Conservation (phyloP, 1,284 basidiomycete genomes). For the Irpex sp. region DNA sequence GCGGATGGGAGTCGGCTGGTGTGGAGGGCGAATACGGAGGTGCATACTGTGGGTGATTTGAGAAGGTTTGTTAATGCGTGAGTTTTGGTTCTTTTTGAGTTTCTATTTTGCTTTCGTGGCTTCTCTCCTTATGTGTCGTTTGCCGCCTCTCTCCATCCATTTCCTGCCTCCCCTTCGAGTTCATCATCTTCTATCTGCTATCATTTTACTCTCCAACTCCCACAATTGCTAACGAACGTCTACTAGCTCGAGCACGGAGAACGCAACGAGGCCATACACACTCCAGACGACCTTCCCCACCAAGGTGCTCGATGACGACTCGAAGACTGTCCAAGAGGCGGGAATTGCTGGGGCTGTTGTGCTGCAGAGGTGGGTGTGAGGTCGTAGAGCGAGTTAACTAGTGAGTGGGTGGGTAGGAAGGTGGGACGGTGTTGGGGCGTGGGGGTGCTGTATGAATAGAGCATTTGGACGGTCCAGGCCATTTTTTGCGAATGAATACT, state of each 20-base stretch:
- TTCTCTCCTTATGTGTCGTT: no score
- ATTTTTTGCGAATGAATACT: no score
- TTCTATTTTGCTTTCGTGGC: no score
- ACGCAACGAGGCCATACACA: slow-evolving; percentile 61
- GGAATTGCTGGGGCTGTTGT: slow-evolving; percentile 82
- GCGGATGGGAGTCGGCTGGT: slow-evolving; percentile 94
- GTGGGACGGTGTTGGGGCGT: no score
- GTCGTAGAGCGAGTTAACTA: neutral
- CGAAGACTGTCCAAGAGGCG: slow-evolving; percentile 70
- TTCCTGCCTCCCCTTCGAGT: neutral
- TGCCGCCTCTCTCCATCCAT: neutral
- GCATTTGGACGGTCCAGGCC: no score
- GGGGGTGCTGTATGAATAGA: no score
- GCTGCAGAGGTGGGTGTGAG: slow-evolving; percentile 75
- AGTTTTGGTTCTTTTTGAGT: slow-evolving; percentile 31
- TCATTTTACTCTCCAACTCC: no score
- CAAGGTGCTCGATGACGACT: slow-evolving; percentile 65
- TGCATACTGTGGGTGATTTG: slow-evolving; percentile 85
- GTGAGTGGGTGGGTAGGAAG: neutral
- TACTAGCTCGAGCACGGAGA: slow-evolving; percentile 71
- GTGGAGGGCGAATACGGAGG: slow-evolving; percentile 82
- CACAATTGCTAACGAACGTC: neutral
- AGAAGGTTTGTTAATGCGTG: slow-evolving; percentile 89
- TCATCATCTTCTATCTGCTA: neutral
- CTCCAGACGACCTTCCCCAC: slow-evolving; percentile 88